phyloP scores from a whole-genome alignment of 2,329 filamentous ascomycete genomes.

The Pyrenochaeta sp. region DNA sequence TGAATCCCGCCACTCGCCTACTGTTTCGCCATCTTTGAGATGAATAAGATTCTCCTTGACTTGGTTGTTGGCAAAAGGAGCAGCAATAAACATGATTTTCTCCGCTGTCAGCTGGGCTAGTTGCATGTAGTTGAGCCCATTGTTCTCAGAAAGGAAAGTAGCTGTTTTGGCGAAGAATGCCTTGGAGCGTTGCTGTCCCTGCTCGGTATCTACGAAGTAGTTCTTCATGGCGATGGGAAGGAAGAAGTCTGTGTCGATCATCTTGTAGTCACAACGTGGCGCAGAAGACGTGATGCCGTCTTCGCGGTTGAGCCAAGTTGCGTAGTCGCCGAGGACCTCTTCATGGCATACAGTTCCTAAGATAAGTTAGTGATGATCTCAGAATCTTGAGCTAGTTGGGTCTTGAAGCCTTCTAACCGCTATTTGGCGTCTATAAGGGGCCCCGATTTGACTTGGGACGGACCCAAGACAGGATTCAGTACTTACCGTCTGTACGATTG shows the following conservation, averaged over 20 bases:
- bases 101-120: constrained; percentile 63
- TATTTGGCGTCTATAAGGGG: too few relatives aligned
- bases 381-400: background rate
- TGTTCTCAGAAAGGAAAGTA: constrained; percentile 60
- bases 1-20: constrained; percentile 72
- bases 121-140: constrained; percentile 62
- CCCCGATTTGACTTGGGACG: too few relatives aligned
- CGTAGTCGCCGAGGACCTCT: constrained; percentile 72
- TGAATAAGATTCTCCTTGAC: constrained; percentile 64
- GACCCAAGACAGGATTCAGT: background rate
- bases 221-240: constrained; percentile 66
- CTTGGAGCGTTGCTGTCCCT: constrained; percentile 51
- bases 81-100: constrained; percentile 66
- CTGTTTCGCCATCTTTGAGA: constrained; percentile 62
- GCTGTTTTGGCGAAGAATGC: constrained; percentile 56
- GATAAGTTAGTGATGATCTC: background rate
- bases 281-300: constrained; percentile 62
- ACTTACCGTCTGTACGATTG: constrained; percentile 63
- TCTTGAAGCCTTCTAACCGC: background rate
- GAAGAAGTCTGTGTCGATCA: constrained; percentile 70
- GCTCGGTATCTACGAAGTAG: constrained; percentile 63
- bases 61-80: constrained; percentile 63
- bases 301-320: constrained; percentile 66
- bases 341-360: constrained; percentile 65
- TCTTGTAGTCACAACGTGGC: constrained; percentile 66